phyloP scores from a whole-genome alignment of 2,329 filamentous ascomycete species.

The Hypomyces rosellus region DNA sequence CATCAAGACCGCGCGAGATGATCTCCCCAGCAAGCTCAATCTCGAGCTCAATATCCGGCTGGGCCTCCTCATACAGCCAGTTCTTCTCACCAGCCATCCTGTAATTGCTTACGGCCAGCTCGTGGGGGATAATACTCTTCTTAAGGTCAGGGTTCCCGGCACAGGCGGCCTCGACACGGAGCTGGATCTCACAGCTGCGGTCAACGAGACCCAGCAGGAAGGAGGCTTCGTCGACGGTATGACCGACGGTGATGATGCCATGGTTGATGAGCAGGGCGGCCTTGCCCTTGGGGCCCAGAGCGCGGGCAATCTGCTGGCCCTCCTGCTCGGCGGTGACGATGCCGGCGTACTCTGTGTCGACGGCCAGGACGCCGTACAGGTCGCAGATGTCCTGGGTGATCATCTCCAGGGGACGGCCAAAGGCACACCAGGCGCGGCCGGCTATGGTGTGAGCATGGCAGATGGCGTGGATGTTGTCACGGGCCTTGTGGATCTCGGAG shows the following conservation, averaged over 20 bases:
- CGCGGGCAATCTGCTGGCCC: constrained; percentile 55
- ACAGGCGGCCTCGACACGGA: constrained; percentile 59
- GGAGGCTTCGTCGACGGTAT: constrained; percentile 67
- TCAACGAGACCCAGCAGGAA: constrained; percentile 65
- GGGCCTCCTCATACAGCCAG: constrained; percentile 39
- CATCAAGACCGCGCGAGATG: constrained; percentile 19
- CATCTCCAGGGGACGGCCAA: constrained; percentile 62
- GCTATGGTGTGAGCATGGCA: constrained; percentile 63
- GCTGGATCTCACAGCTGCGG: constrained; percentile 61
- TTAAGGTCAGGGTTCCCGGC: constrained; percentile 35
- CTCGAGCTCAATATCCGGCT: constrained; percentile 41
- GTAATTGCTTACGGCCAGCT: constrained; percentile 34
- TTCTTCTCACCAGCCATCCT: constrained; percentile 41
- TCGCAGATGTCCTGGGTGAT: constrained; percentile 61
- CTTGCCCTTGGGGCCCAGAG: constrained; percentile 52
- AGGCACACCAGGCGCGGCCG: constrained; percentile 62
- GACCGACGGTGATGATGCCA: constrained; percentile 63
- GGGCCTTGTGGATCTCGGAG: constrained; percentile 58
- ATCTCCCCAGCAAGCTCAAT: constrained; percentile 34
- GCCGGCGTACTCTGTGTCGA: constrained; percentile 53
- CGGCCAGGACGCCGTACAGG: constrained; percentile 55
- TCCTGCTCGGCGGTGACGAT: constrained; percentile 56
- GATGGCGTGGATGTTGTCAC: constrained; percentile 58
- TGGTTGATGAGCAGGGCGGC: constrained; percentile 65
- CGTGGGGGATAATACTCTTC: constrained; percentile 36